A percentile compares a stretch with the other conserved stretches of the same genome.
These are phyloP conservation scores for Erigeron philadelphicus DNA, from an alignment of 140 eudicot genomes.

Conservation along the genomic window DNA sequence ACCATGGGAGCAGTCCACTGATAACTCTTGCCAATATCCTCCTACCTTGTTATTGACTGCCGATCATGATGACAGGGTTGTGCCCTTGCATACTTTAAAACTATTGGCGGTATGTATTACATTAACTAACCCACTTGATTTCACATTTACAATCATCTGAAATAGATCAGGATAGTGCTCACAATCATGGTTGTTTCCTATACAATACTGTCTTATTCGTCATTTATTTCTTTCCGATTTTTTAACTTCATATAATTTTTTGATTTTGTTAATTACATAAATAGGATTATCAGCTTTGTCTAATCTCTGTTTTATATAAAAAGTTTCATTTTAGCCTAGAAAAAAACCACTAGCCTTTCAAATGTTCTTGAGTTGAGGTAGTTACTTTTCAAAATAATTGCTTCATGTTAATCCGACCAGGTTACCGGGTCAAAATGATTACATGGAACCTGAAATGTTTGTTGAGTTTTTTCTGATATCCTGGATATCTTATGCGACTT, in stretches of 20 bases:
- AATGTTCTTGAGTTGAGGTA: no score
- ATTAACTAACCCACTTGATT: background rate
- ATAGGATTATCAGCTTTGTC: background rate
- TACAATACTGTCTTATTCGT: background rate
- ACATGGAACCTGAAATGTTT: no score
- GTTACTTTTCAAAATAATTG: no score
- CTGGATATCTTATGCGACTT: no score
- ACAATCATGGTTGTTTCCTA: background rate
- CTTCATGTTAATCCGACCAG: no score
- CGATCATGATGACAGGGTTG: conserved; percentile 98
- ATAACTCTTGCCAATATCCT: conserved; percentile 64
- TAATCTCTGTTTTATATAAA: background rate
- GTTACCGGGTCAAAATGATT: no score
- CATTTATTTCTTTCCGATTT: background rate
- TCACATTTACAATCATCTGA: background rate
- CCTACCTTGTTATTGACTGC: conserved; percentile 91
- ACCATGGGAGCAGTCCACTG: conserved; percentile 84
- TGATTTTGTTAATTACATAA: background rate
- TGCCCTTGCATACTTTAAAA: conserved; percentile 89
- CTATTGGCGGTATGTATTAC: conserved; percentile 66
- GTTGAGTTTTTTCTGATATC: no score
- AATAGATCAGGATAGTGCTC: background rate
- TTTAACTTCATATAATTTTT: background rate
- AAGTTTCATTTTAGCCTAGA: no score
- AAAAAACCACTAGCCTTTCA: no score